Percentiles rank a stretch among this genome's conserved stretches.
Conservation (phyloP, 345 rosid species). For the Ceriops decandra region DNA sequence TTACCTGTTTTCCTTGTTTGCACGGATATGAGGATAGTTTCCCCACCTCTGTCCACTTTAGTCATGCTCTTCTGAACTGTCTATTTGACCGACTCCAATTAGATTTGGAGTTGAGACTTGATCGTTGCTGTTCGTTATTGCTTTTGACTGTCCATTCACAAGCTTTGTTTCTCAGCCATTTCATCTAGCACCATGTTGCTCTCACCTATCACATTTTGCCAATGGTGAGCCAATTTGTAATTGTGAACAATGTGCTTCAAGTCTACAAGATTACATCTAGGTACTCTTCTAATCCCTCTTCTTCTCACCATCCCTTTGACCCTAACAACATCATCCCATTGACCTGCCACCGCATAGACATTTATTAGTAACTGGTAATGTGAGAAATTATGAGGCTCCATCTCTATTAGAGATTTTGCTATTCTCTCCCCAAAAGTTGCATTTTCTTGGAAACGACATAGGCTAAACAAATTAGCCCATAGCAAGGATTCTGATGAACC, state of each 20-base stretch:
- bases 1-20: too few relatives aligned
- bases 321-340: slow-evolving; percentile 51
- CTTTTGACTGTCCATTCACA: too few relatives aligned
- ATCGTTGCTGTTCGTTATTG: too few relatives aligned
- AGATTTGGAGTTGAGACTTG: too few relatives aligned
- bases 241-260: slow-evolving; percentile 58
- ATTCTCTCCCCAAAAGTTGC: slow-evolving; percentile 44
- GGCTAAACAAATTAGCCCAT: slow-evolving; percentile 53
- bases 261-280: slow-evolving; percentile 58
- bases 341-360: slow-evolving; percentile 51
- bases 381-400: slow-evolving; percentile 49
- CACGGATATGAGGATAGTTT: too few relatives aligned
- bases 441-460: slow-evolving; percentile 47
- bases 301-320: slow-evolving; percentile 47
- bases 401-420: slow-evolving; percentile 44
- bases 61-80: too few relatives aligned
- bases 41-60: too few relatives aligned
- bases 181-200: slow-evolving; percentile 1
- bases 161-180: slow-evolving; percentile 1
- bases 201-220: slow-evolving; percentile 17
- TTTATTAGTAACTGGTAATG: slow-evolving; percentile 56
- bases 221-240: slow-evolving; percentile 17
- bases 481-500: slow-evolving; percentile 37
- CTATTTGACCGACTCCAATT: too few relatives aligned
- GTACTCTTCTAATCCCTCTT: slow-evolving; percentile 38